phyloP scores from a whole-genome alignment of 2,329 filamentous ascomycete species.

The Xylariaceae sp. region DNA sequence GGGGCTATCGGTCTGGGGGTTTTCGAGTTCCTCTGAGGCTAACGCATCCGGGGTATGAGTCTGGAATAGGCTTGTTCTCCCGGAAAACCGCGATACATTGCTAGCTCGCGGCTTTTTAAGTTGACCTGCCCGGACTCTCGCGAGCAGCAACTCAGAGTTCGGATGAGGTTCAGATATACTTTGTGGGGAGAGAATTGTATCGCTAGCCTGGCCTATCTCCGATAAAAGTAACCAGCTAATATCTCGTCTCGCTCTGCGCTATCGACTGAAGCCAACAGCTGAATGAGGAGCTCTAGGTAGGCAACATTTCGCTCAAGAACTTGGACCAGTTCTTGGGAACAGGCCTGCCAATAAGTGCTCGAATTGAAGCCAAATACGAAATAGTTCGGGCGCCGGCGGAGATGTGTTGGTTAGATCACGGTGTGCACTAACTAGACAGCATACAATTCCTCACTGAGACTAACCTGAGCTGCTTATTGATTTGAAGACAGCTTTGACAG shows the following conservation, averaged over 20 bases:
- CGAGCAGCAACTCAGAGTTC: slow-evolving; percentile 31
- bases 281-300: slow-evolving; percentile 49
- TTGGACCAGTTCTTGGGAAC: slow-evolving; percentile 50
- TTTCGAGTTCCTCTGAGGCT: slow-evolving; percentile 5
- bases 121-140: slow-evolving; percentile 40
- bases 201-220: slow-evolving; percentile 12
- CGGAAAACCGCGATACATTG: slow-evolving; percentile 50
- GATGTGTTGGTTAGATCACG: too few relatives aligned
- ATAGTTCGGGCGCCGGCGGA: too few relatives aligned
- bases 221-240: slow-evolving; percentile 42
- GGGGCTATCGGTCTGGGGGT: neutral
- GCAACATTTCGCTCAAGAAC: slow-evolving; percentile 51
- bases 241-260: slow-evolving; percentile 45
- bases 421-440: too few relatives aligned
- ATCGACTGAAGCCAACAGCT: slow-evolving; percentile 46
- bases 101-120: slow-evolving; percentile 42
- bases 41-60: slow-evolving; percentile 38
- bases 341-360: slow-evolving; percentile 37
- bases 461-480: too few relatives aligned
- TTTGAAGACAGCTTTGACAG: too few relatives aligned
- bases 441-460: too few relatives aligned
- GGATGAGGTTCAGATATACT: slow-evolving; percentile 12
- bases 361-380: too few relatives aligned
- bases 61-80: slow-evolving; percentile 50
- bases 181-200: slow-evolving; percentile 19